These are phyloP conservation scores for Cladophialophora yegresii DNA, from an alignment of 2,329 filamentous ascomycete species.

Conservation along the genomic window DNA sequence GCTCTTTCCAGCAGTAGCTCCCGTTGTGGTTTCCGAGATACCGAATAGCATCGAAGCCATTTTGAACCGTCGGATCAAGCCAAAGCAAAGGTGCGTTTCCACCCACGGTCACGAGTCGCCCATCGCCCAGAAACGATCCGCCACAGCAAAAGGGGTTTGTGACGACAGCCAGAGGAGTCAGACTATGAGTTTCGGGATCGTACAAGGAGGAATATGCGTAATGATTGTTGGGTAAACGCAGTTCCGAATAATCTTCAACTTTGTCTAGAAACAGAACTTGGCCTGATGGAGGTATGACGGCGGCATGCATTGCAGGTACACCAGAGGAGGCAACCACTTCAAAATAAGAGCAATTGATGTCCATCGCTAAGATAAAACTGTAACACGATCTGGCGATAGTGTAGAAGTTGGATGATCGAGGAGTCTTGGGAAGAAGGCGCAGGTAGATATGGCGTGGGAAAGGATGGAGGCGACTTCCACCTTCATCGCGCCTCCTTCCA, in stretches of 20 bases:
- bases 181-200: conserved; percentile 53
- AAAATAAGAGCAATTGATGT: conserved; percentile 40
- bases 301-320: conserved; percentile 63
- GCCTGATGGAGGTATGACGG: conserved; percentile 62
- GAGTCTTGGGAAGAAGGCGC: not conserved
- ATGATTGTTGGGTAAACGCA: conserved; percentile 56
- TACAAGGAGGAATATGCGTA: conserved; percentile 64
- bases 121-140: conserved; percentile 61
- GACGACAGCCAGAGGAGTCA: conserved; percentile 30
- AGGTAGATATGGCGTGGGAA: not conserved
- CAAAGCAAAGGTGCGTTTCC: conserved; percentile 59
- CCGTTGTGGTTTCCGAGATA: conserved; percentile 54
- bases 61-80: conserved; percentile 59
- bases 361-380: conserved; percentile 13
- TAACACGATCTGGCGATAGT: not conserved
- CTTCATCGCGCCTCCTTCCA: conserved; percentile 21
- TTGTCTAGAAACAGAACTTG: conserved; percentile 64
- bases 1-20: conserved; percentile 57
- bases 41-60: conserved; percentile 62
- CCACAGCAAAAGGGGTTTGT: conserved; percentile 66
- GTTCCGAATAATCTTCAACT: conserved; percentile 62
- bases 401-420: not conserved
- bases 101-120: conserved; percentile 57
- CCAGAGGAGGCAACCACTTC: conserved; percentile 57
- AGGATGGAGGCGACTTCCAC: not conserved